Evolutionary conservation across 495 filamentous ascomycete genomes (phyloP).

Genomic region (Xylaria grammica): DNA sequence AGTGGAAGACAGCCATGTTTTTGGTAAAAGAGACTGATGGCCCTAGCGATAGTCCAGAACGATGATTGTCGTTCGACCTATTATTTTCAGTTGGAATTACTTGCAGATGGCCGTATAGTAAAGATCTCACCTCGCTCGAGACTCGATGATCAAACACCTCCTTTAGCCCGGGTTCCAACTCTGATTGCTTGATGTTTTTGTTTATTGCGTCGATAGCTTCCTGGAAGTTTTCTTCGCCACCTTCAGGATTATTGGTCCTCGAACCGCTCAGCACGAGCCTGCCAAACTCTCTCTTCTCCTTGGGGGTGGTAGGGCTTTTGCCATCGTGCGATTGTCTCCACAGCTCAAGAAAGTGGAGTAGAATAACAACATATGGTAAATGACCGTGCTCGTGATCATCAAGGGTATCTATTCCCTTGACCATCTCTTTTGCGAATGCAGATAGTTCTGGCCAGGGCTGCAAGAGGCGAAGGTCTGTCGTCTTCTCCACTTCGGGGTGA

Average conservation of each 20-base stretch:
- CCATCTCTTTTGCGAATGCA: slow-evolving; percentile 64
- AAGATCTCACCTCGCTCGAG: slow-evolving; percentile 46
- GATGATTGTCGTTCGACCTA: slow-evolving; percentile 51
- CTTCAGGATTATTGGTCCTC: slow-evolving; percentile 78
- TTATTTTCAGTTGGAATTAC: slow-evolving; percentile 27
- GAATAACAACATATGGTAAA: slow-evolving; percentile 83
- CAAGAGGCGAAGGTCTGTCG: slow-evolving; percentile 83
- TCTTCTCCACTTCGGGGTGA: slow-evolving; percentile 86
- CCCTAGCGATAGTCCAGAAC: slow-evolving; percentile 92
- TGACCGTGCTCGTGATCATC: slow-evolving; percentile 89
- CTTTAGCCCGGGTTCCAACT: slow-evolving; percentile 68
- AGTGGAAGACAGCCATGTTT: slow-evolving; percentile 76
- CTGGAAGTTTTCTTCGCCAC: slow-evolving; percentile 96
- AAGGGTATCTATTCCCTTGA: slow-evolving; percentile 68
- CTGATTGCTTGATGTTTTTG: slow-evolving; percentile 70
- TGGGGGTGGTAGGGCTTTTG: slow-evolving; percentile 71
- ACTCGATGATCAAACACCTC: slow-evolving; percentile 76
- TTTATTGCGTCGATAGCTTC: slow-evolving; percentile 88
- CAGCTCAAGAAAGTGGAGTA: slow-evolving; percentile 82
- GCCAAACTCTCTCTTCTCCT: slow-evolving; percentile 85
- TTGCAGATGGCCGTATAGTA: slow-evolving; percentile 24
- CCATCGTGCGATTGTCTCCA: slow-evolving; percentile 81
- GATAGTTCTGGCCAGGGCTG: slow-evolving; percentile 86
- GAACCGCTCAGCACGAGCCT: slow-evolving; percentile 67
- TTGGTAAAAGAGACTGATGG: slow-evolving; percentile 74